Percentiles rank a stretch among this genome's conserved stretches.
phyloP scores from a whole-genome alignment of 2,329 filamentous ascomycete species.

The Scedosporium apiospermum region DNA sequence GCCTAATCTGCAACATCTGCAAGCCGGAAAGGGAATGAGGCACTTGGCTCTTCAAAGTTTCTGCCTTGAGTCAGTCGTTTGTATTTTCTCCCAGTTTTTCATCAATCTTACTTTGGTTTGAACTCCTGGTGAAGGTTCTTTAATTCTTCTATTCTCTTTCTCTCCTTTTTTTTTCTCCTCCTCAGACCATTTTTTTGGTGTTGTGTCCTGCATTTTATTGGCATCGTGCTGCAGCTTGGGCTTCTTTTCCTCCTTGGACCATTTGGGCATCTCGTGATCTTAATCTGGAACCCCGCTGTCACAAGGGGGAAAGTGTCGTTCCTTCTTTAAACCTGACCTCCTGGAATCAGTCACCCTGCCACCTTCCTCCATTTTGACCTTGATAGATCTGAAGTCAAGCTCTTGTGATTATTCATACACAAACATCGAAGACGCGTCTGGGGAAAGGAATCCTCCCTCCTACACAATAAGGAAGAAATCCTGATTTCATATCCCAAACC shows the following conservation, averaged over 20 bases:
- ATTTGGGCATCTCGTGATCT: not conserved
- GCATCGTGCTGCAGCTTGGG: not conserved
- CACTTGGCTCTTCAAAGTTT: not conserved
- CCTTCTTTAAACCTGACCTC: not conserved
- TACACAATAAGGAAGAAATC: no score
- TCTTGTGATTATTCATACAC: no score
- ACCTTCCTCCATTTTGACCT: not conserved
- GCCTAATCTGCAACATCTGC: not conserved
- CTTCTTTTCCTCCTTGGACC: not conserved
- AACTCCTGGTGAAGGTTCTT: not conserved
- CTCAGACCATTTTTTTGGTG: not conserved
- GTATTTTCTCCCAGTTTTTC: not conserved
- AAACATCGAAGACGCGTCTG: no score
- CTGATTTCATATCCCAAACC: no score
- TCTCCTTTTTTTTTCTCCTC: not conserved
- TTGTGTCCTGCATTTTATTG: no score
- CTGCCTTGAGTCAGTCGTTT: not conserved
- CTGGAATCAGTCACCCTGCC: not conserved
- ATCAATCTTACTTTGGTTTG: no score
- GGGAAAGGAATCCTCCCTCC: no score
- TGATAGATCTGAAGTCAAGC: not conserved
- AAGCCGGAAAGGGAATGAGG: not conserved
- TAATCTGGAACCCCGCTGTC: constrained; percentile 1
- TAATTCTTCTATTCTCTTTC: not conserved
- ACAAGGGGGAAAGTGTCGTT: not conserved